These are phyloP conservation scores for Saccharomycopsis javanensis DNA, from an alignment of 805 yeast species.

Conservation along the genomic window DNA sequence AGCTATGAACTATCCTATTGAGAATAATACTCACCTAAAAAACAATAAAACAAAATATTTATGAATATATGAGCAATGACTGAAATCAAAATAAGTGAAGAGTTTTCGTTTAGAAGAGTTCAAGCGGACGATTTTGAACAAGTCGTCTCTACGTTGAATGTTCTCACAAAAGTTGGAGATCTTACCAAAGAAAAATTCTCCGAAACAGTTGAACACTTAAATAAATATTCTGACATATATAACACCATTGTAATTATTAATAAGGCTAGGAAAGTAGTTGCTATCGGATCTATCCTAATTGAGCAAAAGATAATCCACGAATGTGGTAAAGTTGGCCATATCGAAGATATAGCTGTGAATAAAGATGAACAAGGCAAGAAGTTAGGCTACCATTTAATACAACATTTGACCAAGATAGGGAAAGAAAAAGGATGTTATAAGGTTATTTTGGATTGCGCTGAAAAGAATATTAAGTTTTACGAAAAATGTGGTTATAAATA, in stretches of 20 bases:
- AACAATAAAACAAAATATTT: not conserved
- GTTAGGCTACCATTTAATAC: constrained; percentile 62
- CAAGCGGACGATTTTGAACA: constrained; percentile 51
- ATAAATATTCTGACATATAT: constrained; percentile 39
- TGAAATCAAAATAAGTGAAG: constrained; percentile 39
- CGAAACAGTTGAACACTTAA: constrained; percentile 51
- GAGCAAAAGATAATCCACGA: constrained; percentile 79
- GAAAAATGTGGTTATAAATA: constrained; percentile 72
- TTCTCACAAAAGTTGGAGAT: constrained; percentile 76
- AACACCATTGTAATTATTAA: constrained; percentile 61
- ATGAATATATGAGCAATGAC: not conserved
- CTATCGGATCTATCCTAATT: constrained; percentile 71
- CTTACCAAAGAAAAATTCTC: constrained; percentile 43
- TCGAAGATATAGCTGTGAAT: constrained; percentile 86
- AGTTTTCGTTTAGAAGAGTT: constrained; percentile 56
- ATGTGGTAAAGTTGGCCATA: constrained; percentile 83
- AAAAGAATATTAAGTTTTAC: constrained; percentile 74
- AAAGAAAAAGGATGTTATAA: constrained; percentile 65
- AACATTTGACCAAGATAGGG: constrained; percentile 51
- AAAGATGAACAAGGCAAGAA: constrained; percentile 70
- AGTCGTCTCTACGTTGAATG: constrained; percentile 51
- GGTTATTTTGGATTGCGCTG: constrained; percentile 80
- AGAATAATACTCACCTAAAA: not conserved
- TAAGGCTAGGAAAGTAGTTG: constrained; percentile 47
- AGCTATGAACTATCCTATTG: not conserved